These are phyloP conservation scores for Cetradonia linearis DNA, from an alignment of 495 filamentous ascomycete species.

Conservation along the genomic window DNA sequence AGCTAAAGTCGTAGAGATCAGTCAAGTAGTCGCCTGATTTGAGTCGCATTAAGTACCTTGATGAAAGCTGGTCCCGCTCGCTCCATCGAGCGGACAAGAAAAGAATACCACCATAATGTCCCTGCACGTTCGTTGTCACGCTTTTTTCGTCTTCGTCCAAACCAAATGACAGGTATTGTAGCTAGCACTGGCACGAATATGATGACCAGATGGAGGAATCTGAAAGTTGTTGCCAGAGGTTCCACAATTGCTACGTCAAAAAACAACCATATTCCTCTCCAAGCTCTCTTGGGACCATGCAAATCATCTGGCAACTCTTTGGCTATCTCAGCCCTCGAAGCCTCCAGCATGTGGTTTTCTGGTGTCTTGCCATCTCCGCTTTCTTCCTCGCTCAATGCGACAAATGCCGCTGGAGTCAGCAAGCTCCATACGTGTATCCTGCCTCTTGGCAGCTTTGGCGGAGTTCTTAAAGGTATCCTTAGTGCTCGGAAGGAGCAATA, in stretches of 20 bases:
- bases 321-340: slow-evolving; percentile 63
- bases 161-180: slow-evolving; percentile 68
- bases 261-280: slow-evolving; percentile 47
- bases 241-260: slow-evolving; percentile 69
- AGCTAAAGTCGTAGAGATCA: slow-evolving; percentile 44
- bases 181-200: slow-evolving; percentile 89
- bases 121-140: slow-evolving; percentile 62
- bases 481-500: slow-evolving; percentile 22
- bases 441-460: slow-evolving; percentile 26
- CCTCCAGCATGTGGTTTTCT: slow-evolving; percentile 77
- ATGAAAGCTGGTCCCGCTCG: slow-evolving; percentile 92
- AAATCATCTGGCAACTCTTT: slow-evolving; percentile 53
- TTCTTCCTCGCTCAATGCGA: slow-evolving; percentile 58
- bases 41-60: slow-evolving; percentile 53
- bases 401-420: slow-evolving; percentile 58
- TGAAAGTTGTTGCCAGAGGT: slow-evolving; percentile 74
- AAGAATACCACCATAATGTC: slow-evolving; percentile 90
- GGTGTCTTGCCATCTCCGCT: slow-evolving; percentile 55
- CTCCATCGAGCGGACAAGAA: slow-evolving; percentile 85
- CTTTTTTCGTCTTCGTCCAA: slow-evolving; percentile 51
- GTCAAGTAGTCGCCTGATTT: neutral
- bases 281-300: slow-evolving; percentile 42
- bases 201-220: slow-evolving; percentile 72
- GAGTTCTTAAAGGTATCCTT: slow-evolving; percentile 9
- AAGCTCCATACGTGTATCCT: slow-evolving; percentile 29